A percentile compares a stretch with the other conserved stretches of the same genome.
Conservation (phyloP, 306 rosid species). For the Glycine latifolia region DNA sequence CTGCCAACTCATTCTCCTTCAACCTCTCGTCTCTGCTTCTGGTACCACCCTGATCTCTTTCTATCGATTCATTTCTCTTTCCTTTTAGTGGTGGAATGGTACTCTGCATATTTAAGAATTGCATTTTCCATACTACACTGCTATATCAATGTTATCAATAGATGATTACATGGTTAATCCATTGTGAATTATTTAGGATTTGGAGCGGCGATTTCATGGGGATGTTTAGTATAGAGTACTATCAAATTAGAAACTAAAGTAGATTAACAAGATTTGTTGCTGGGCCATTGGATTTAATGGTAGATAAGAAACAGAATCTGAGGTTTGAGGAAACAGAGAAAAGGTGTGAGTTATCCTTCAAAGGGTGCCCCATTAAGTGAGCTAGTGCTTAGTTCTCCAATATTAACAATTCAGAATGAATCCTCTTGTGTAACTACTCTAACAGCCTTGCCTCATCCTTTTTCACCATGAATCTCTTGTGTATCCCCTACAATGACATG, state of each 20-base stretch:
- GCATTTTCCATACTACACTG: too few species aligned
- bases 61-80: not conserved
- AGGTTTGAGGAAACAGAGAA: not conserved
- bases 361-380: not conserved
- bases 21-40: constrained; percentile 87
- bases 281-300: constrained; percentile 24
- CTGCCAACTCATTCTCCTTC: constrained; percentile 84
- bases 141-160: constrained; percentile 3
- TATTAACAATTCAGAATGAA: not conserved
- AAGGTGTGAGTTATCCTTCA: not conserved
- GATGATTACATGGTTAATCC: not conserved
- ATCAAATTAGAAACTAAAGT: not conserved
- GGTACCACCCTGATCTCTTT: constrained; percentile 62
- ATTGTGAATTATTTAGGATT: not conserved
- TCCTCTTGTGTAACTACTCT: not conserved
- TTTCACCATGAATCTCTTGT: not conserved
- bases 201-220: not conserved
- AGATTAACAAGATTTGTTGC: not conserved
- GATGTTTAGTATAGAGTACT: not conserved
- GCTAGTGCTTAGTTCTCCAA: not conserved
- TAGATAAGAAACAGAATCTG: not conserved
- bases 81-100: too few species aligned
- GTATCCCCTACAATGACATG: not conserved
- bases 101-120: too few species aligned
- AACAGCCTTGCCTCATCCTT: not conserved